These are phyloP conservation scores for Saprolegnia parasitica DNA, from an alignment of 352 stramenopile genomes.

Conservation along the genomic window DNA sequence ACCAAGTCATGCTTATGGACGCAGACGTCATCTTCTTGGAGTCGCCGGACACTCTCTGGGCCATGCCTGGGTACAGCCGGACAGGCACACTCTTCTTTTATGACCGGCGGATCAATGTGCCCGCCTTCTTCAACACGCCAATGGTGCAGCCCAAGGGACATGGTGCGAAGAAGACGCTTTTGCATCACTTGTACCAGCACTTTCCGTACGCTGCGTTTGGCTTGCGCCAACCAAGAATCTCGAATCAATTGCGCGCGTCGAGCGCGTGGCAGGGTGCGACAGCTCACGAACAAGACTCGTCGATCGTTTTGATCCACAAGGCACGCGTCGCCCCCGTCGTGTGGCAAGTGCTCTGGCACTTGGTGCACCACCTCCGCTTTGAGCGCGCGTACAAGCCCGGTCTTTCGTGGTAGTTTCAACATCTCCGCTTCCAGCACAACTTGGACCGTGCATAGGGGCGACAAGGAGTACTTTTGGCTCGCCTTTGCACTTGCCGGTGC, in stretches of 20 bases:
- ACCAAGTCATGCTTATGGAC: slow-evolving; percentile 50
- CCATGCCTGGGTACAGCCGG: slow-evolving; percentile 26
- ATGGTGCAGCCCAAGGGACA: not conserved
- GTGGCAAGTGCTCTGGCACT: slow-evolving; percentile 58
- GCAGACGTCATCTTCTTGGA: slow-evolving; percentile 41
- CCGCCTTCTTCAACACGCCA: slow-evolving; percentile 11
- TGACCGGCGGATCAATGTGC: slow-evolving; percentile 28
- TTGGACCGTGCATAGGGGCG: slow-evolving; percentile 31
- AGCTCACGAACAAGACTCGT: slow-evolving; percentile 67
- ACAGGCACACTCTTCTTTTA: slow-evolving; percentile 32
- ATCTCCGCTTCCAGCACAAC: not conserved
- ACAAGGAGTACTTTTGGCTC: slow-evolving; percentile 78
- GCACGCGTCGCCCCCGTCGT: slow-evolving; percentile 35
- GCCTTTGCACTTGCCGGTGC: slow-evolving; percentile 50
- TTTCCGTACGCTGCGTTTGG: slow-evolving; percentile 28
- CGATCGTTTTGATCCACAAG: slow-evolving; percentile 69
- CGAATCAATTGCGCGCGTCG: slow-evolving; percentile 36
- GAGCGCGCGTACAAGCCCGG: slow-evolving; percentile 37
- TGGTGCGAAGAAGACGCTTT: not conserved
- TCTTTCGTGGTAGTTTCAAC: slow-evolving; percentile 37
- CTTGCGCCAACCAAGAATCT: slow-evolving; percentile 20
- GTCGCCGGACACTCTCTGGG: slow-evolving; percentile 34
- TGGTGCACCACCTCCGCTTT: slow-evolving; percentile 64
- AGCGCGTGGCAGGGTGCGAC: slow-evolving; percentile 44
- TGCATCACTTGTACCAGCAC: slow-evolving; percentile 22